Evolutionary conservation across 2,329 filamentous ascomycete species (phyloP).

Genomic region (Monosporascus sp.): DNA sequence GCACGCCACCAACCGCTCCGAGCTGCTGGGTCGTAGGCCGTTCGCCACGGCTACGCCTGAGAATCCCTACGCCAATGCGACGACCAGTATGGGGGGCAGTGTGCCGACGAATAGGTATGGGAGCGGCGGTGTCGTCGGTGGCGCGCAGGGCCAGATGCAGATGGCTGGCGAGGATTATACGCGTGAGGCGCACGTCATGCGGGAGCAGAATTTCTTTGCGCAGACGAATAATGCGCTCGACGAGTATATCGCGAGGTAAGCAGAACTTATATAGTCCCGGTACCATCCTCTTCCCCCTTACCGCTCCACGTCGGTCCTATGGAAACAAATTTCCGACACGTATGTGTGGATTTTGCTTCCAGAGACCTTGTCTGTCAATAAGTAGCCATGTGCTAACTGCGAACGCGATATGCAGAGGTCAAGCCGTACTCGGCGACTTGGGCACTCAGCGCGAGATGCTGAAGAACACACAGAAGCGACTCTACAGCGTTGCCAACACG

Average conservation of each 20-base stretch:
- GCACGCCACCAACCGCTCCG: slow-evolving; percentile 62
- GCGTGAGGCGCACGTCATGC: slow-evolving; percentile 76
- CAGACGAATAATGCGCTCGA: slow-evolving; percentile 81
- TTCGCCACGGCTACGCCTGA: slow-evolving; percentile 78
- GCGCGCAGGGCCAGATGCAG: slow-evolving; percentile 29
- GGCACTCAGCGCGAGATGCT: slow-evolving; percentile 89
- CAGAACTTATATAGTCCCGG: too few relatives aligned
- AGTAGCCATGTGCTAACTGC: too few relatives aligned
- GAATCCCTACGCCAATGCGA: slow-evolving; percentile 76
- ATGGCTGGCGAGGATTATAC: slow-evolving; percentile 57
- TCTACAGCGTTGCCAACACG: slow-evolving; percentile 93
- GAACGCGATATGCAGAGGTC: slow-evolving; percentile 41
- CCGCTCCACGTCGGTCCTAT: too few relatives aligned
- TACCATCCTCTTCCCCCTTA: too few relatives aligned
- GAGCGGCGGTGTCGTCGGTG: slow-evolving; percentile 22
- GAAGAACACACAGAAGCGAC: slow-evolving; percentile 84
- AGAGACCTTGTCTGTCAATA: too few relatives aligned
- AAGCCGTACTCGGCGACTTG: slow-evolving; percentile 84
- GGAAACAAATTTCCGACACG: too few relatives aligned
- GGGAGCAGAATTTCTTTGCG: slow-evolving; percentile 83
- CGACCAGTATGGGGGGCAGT: slow-evolving; percentile 26
- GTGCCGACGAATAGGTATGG: slow-evolving; percentile 39
- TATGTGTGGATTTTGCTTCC: too few relatives aligned
- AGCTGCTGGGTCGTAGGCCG: slow-evolving; percentile 79
- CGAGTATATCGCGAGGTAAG: slow-evolving; percentile 77